phyloP scores from a whole-genome alignment of 371 early-diverging fungal species.

The Rhizopus microsporus region DNA sequence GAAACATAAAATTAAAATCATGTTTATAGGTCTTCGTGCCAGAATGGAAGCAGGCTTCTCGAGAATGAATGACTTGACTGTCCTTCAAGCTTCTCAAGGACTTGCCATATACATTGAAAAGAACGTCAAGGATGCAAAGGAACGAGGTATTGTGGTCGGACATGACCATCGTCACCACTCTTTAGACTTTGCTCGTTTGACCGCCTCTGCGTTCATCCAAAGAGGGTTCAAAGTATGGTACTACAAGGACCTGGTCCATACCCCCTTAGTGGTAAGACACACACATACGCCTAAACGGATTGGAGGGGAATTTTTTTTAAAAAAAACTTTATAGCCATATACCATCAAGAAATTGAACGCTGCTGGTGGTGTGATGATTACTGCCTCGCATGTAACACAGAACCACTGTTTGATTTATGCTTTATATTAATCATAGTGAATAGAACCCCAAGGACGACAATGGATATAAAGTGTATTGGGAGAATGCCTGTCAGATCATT shows the following conservation, averaged over 20 bases:
- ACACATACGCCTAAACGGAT: background rate
- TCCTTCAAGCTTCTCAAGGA: conserved; percentile 87
- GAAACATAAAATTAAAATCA: conserved; percentile 1
- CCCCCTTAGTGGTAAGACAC: conserved; percentile 76
- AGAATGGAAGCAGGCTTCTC: conserved; percentile 96
- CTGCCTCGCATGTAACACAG: conserved; percentile 84
- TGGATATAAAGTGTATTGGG: conserved; percentile 97
- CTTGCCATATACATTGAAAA: conserved; percentile 62
- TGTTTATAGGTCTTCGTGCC: conserved; percentile 78
- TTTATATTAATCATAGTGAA: background rate
- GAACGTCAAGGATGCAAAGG: conserved; percentile 51
- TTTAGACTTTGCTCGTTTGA: conserved; percentile 77
- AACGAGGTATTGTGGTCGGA: conserved; percentile 89
- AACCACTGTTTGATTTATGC: background rate
- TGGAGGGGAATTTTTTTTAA: background rate
- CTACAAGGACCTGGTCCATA: conserved; percentile 77
- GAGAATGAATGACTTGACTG: conserved; percentile 93
- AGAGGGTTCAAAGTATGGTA: conserved; percentile 86
- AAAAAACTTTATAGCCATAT: conserved; percentile 60
- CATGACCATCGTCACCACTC: conserved; percentile 95
- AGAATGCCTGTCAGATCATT: conserved; percentile 92
- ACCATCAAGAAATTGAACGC: conserved; percentile 76
- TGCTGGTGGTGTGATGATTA: conserved; percentile 95
- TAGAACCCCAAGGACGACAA: conserved; percentile 96
- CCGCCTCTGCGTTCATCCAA: conserved; percentile 83